Conservation (phyloP, 2,329 filamentous ascomycete species). For the Ambrosiella beaveri region DNA sequence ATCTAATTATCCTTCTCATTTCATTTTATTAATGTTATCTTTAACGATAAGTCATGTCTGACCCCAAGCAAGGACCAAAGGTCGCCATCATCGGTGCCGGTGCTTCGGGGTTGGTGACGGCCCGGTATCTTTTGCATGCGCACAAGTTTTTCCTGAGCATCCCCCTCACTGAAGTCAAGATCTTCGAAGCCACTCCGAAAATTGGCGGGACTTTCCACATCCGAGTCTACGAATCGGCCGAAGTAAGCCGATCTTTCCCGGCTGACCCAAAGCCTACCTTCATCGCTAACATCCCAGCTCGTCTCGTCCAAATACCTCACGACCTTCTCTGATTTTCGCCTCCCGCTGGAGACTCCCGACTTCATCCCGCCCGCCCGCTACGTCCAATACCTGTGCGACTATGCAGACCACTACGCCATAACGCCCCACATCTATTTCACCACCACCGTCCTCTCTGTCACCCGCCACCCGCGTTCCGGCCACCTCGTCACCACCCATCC, state of each 20-base stretch:
- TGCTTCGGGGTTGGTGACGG: constrained; percentile 25
- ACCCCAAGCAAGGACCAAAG: not conserved
- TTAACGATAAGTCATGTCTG: not conserved
- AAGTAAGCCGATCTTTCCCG: constrained; percentile 17
- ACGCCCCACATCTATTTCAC: constrained; percentile 22
- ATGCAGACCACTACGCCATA: constrained; percentile 24
- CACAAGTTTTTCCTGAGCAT: constrained; percentile 22
- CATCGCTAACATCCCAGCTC: constrained; percentile 18
- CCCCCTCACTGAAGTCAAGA: constrained; percentile 23
- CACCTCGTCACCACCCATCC: constrained; percentile 4
- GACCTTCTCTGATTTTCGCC: constrained; percentile 31
- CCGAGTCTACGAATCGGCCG: constrained; percentile 30
- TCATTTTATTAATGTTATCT: not conserved
- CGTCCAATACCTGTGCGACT: constrained; percentile 26
- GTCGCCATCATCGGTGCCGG: constrained; percentile 29
- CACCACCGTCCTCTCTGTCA: constrained; percentile 12
- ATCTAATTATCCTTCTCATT: not conserved
- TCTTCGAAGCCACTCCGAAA: constrained; percentile 28
- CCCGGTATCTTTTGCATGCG: constrained; percentile 24
- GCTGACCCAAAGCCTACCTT: too few relatives aligned
- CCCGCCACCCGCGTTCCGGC: not conserved
- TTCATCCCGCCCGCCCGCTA: constrained; percentile 26
- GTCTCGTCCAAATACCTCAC: constrained; percentile 34
- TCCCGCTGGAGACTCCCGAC: constrained; percentile 25
- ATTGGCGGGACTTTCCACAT: constrained; percentile 32